Evolutionary conservation across 2,329 filamentous ascomycete genomes (phyloP).

Genomic region (Lizonia empirigonia): DNA sequence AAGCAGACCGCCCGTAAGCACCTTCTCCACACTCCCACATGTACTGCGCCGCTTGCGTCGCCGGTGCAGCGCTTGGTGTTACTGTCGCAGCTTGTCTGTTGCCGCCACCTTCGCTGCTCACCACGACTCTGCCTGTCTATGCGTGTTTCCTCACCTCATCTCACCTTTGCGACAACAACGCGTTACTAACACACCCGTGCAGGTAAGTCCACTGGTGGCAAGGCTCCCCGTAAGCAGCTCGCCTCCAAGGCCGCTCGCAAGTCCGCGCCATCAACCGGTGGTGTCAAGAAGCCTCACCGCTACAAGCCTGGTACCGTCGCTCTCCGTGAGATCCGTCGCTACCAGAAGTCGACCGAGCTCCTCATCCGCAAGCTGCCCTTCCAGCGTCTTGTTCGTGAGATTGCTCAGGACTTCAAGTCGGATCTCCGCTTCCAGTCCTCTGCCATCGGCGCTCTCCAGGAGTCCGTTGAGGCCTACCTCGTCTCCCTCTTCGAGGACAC

Average conservation of each 20-base stretch:
- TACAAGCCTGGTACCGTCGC: slow-evolving; percentile 73
- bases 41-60: slow-evolving; percentile 27
- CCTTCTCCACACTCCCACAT: slow-evolving; percentile 14
- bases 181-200: slow-evolving; percentile 41
- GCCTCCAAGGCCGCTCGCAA: slow-evolving; percentile 99
- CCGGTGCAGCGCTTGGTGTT: slow-evolving; percentile 23
- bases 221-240: slow-evolving; percentile 89
- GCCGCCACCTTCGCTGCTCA: slow-evolving; percentile 26
- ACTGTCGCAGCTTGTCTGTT: slow-evolving; percentile 20
- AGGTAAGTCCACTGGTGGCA: slow-evolving; percentile 78
- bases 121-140: slow-evolving; percentile 10
- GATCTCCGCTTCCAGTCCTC: slow-evolving; percentile 95
- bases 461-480: slow-evolving; percentile 94
- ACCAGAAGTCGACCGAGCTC: slow-evolving; percentile 88
- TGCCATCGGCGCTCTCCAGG: slow-evolving; percentile 89
- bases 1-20: slow-evolving; percentile 63
- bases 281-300: slow-evolving; percentile 63
- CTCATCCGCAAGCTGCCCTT: slow-evolving; percentile 82
- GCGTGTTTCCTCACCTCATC: slow-evolving; percentile 6
- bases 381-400: slow-evolving; percentile 78
- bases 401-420: slow-evolving; percentile 67
- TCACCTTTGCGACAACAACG: slow-evolving; percentile 12
- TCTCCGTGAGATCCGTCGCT: slow-evolving; percentile 86
- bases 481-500: slow-evolving; percentile 96
- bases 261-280: slow-evolving; percentile 92